A percentile compares a stretch with the other conserved stretches of the same genome.
Evolutionary conservation across 2,329 filamentous ascomycete species (phyloP).

Genomic region (Atkinsonella texensis): DNA sequence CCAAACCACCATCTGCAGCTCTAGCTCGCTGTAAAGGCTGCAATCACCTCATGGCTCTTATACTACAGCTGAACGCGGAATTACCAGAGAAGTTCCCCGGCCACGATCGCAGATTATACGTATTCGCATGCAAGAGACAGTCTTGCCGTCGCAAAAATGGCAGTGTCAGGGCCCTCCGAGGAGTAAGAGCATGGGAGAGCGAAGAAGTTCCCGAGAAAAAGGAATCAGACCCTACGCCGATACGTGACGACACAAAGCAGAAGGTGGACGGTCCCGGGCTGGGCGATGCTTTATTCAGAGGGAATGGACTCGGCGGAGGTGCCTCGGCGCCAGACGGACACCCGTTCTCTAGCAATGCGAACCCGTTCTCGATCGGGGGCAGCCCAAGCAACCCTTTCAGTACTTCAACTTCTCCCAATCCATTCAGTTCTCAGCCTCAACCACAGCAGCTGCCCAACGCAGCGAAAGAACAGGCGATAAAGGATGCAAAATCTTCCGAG

Average conservation of each 20-base stretch:
- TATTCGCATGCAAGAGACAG: slow-evolving; percentile 70
- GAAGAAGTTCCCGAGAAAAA: slow-evolving; percentile 21
- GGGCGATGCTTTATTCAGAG: slow-evolving; percentile 60
- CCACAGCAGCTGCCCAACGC: slow-evolving; percentile 17
- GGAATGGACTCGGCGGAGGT: slow-evolving; percentile 33
- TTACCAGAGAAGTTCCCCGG: slow-evolving; percentile 75
- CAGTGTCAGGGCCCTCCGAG: slow-evolving; percentile 65
- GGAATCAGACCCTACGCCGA: slow-evolving; percentile 19
- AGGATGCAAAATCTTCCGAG: slow-evolving; percentile 15
- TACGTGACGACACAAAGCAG: slow-evolving; percentile 22
- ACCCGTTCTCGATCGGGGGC: slow-evolving; percentile 30
- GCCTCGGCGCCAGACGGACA: slow-evolving; percentile 30
- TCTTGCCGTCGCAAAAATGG: slow-evolving; percentile 73
- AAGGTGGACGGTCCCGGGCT: slow-evolving; percentile 32
- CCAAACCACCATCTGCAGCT: slow-evolving; percentile 57
- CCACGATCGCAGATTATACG: slow-evolving; percentile 78
- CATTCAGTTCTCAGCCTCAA: slow-evolving; percentile 17
- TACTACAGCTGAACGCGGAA: slow-evolving; percentile 86
- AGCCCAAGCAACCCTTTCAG: slow-evolving; percentile 19
- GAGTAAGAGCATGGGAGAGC: slow-evolving; percentile 43
- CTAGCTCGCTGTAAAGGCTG: slow-evolving; percentile 81
- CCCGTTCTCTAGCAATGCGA: slow-evolving; percentile 45
- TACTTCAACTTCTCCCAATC: slow-evolving; percentile 14
- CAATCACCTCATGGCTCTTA: slow-evolving; percentile 67
- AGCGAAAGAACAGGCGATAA: slow-evolving; percentile 5